Evolutionary conservation across 2,329 filamentous ascomycete species (phyloP).

Genomic region (Alternaria sp.): DNA sequence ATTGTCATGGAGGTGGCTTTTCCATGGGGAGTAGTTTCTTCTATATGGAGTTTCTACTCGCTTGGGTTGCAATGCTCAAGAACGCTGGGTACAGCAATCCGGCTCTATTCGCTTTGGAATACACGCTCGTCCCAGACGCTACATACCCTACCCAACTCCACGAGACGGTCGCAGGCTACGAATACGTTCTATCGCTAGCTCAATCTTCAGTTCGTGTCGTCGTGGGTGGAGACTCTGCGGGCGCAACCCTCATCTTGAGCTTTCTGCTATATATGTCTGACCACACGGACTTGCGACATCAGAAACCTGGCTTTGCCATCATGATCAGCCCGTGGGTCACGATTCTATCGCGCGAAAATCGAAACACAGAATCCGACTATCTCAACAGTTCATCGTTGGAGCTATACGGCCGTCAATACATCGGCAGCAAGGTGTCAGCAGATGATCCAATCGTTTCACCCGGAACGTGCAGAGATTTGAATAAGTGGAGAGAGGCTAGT

Average conservation of each 20-base stretch:
- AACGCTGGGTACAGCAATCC: constrained; percentile 74
- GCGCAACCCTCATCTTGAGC: constrained; percentile 74
- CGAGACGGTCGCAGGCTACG: constrained; percentile 73
- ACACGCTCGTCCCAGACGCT: constrained; percentile 77
- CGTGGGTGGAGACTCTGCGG: constrained; percentile 80
- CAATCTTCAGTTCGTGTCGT: constrained; percentile 68
- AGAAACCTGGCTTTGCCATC: constrained; percentile 66
- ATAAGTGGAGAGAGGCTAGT: constrained; percentile 70
- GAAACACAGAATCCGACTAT: constrained; percentile 76
- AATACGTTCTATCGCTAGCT: constrained; percentile 68
- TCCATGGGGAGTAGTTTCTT: constrained; percentile 83
- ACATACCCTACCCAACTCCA: constrained; percentile 76
- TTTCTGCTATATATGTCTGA: constrained; percentile 72
- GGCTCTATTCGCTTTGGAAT: constrained; percentile 79
- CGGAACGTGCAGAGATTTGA: constrained; percentile 69
- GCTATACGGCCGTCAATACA: constrained; percentile 74
- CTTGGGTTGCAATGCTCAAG: constrained; percentile 71
- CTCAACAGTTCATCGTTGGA: constrained; percentile 71
- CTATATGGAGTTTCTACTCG: constrained; percentile 79
- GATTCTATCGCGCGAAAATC: constrained; percentile 71
- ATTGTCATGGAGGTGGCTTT: constrained; percentile 83
- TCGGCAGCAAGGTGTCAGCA: constrained; percentile 58
- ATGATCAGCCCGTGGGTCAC: constrained; percentile 84
- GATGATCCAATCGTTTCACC: constrained; percentile 71
- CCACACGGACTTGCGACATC: constrained; percentile 51